Conservation (phyloP, 2,329 filamentous ascomycete genomes). For the Ophiocordyceps robertsii region DNA sequence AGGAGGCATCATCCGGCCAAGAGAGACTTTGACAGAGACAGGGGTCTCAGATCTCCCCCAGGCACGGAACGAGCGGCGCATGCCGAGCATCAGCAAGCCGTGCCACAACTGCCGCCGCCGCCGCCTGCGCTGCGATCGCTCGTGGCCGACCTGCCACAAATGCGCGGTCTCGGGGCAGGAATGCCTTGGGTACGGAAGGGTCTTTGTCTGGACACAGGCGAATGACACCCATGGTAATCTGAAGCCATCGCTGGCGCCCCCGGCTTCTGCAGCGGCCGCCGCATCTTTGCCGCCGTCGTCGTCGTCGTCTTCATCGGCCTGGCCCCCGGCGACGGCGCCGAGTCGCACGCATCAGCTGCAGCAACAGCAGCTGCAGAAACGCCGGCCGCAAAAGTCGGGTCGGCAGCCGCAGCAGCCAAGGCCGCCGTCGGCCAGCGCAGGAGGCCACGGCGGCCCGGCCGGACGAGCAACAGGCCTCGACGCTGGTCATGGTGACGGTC, state of each 20-base stretch:
- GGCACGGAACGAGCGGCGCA: conserved; percentile 5
- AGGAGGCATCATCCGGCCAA: neutral
- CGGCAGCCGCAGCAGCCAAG: neutral
- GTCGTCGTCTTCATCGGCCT: neutral
- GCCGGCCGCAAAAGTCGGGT: conserved; percentile 1
- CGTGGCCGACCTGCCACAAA: conserved; percentile 45
- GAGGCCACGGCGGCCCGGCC: neutral
- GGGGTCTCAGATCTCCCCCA: conserved; percentile 1
- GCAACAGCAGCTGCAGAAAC: conserved; percentile 1
- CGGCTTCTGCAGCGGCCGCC: conserved; percentile 3
- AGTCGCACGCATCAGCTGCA: neutral
- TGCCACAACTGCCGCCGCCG: conserved; percentile 51
- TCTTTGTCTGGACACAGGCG: conserved; percentile 45
- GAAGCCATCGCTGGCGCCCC: conserved; percentile 14
- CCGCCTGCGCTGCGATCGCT: conserved; percentile 48
- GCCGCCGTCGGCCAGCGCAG: neutral
- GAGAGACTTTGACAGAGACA: neutral
- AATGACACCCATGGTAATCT: conserved; percentile 35
- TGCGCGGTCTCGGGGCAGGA: conserved; percentile 39
- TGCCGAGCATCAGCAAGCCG: conserved; percentile 25
- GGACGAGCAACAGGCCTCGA: neutral
- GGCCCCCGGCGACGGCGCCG: neutral
- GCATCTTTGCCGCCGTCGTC: neutral
- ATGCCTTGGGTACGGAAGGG: conserved; percentile 48
- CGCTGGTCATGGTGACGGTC: neutral